Percentiles rank a stretch among this genome's conserved stretches.
Conservation (phyloP, 805 yeast species). For the Candida maltosa region DNA sequence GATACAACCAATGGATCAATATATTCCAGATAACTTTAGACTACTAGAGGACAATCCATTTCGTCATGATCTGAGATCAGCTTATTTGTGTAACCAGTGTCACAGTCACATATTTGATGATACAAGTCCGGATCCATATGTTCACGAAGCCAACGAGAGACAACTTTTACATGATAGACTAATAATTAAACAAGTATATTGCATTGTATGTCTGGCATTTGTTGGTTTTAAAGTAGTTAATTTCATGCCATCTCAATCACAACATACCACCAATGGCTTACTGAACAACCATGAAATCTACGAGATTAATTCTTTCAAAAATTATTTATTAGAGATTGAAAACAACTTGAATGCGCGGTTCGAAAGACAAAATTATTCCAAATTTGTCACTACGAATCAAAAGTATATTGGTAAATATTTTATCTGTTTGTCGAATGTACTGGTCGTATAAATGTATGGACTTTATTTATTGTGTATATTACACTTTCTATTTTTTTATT, state of each 20-base stretch:
- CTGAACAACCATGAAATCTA: neutral
- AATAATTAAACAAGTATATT: conserved; percentile 6
- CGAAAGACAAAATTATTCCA: conserved; percentile 1
- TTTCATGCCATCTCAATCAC: conserved; percentile 4
- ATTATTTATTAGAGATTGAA: conserved; percentile 10
- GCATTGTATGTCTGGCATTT: conserved; percentile 9
- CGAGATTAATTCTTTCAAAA: conserved; percentile 9
- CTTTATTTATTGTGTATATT: too few relatives aligned
- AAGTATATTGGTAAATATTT: conserved; percentile 6
- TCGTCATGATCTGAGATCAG: too few relatives aligned
- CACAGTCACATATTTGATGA: too few relatives aligned
- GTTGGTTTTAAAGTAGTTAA: conserved; percentile 14
- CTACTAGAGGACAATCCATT: too few relatives aligned
- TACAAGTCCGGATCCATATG: too few relatives aligned
- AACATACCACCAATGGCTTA: conserved; percentile 1
- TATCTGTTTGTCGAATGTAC: conserved; percentile 3
- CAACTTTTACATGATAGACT: too few relatives aligned
- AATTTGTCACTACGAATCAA: conserved; percentile 4
- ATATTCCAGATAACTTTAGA: too few relatives aligned
- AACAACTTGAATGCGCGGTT: conserved; percentile 5
- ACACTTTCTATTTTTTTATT: conserved; percentile 1
- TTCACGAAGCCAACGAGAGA: too few relatives aligned
- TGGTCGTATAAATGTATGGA: too few relatives aligned
- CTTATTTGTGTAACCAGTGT: too few relatives aligned
- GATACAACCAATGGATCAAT: too few relatives aligned